Evolutionary conservation across 257 asterid genomes (phyloP), one percentile per base, ranked within the genome.

Genomic region (Leptodermis oblonga): DNA sequence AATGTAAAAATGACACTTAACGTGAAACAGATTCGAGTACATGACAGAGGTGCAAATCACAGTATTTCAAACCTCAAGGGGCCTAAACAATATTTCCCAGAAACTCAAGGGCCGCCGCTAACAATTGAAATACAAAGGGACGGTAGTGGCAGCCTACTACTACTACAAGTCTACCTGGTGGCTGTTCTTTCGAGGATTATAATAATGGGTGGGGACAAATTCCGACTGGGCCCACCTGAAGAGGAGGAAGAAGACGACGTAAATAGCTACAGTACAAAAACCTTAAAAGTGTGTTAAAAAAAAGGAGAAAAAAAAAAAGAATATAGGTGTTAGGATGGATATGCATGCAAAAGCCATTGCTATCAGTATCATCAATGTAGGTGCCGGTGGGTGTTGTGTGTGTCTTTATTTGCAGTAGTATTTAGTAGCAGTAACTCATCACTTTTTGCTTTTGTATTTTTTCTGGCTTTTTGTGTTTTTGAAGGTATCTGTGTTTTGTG

Each of bases 221-320:
- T 33, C 4, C 9, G 33, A 41, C 58, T 48, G 78, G 69, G 7
- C 65, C 69, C 69, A 34, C 56, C 31, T 0, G 28, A n/a, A 17
- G 52, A 2, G 18, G n/a, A n/a, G 15, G 52, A 2, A 30, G n/a
- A 25, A 30, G 53, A 25, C 33, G 56, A 23, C 33, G 58, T 74
- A 39, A 68, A 68, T 37, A 2, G 26, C 70, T 39, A 74, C 15
- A 49, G 9, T 28, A 67, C 77, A 73, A 73, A 73, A 4, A 0
- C 13, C 2, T 4, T 36, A 49, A 67, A 67, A n/a, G 20, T 18
- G 0, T 12, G 7, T 6, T 4, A 60, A 31, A 31, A 33, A 31
- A 33, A 0, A 28, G 30, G 23, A 58, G 11, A 60, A 60, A 33
- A 60, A 18, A 22, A 4, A 52, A n/a, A 8, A 52, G 13, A 22